Percentiles rank a stretch among this genome's conserved stretches.
These are phyloP conservation scores for Sphaerulina populicola DNA, from an alignment of 2,329 filamentous ascomycete genomes.

Conservation along the genomic window DNA sequence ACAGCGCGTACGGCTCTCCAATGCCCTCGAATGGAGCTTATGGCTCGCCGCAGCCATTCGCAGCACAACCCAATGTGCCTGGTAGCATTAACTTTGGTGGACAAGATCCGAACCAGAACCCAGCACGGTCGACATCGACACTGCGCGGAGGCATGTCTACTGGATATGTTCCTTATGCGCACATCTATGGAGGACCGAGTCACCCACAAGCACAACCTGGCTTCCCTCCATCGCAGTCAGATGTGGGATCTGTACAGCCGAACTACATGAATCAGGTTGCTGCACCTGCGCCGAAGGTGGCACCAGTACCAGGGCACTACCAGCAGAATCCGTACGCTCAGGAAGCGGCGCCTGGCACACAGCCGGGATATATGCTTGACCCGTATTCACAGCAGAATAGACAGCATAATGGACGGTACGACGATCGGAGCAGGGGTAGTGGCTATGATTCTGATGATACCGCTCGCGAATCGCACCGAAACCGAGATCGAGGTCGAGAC, in stretches of 20 bases:
- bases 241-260: conserved; percentile 21
- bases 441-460: conserved; percentile 17
- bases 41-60: conserved; percentile 10
- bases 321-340: conserved; percentile 27
- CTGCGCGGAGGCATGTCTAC: conserved; percentile 20
- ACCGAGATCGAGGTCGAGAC: neutral
- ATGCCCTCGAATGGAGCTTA: conserved; percentile 3
- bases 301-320: conserved; percentile 15
- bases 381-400: conserved; percentile 10
- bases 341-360: conserved; percentile 18
- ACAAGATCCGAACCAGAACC: conserved; percentile 8
- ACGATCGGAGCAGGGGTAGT: conserved; percentile 10
- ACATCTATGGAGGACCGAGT: conserved; percentile 29
- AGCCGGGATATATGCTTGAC: conserved; percentile 19
- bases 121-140: conserved; percentile 18
- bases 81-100: conserved; percentile 6
- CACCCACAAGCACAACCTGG: conserved; percentile 5
- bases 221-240: conserved; percentile 19
- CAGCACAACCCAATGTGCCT: conserved; percentile 9
- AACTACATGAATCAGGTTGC: conserved; percentile 22
- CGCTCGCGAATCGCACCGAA: conserved; percentile 4
- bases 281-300: conserved; percentile 13
- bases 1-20: conserved; percentile 6
- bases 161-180: conserved; percentile 32
- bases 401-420: conserved; percentile 12